Base-by-base conservation (phyloP, 2,329 filamentous ascomycete species). In the Coniochaeta ligniaria region DNA sequence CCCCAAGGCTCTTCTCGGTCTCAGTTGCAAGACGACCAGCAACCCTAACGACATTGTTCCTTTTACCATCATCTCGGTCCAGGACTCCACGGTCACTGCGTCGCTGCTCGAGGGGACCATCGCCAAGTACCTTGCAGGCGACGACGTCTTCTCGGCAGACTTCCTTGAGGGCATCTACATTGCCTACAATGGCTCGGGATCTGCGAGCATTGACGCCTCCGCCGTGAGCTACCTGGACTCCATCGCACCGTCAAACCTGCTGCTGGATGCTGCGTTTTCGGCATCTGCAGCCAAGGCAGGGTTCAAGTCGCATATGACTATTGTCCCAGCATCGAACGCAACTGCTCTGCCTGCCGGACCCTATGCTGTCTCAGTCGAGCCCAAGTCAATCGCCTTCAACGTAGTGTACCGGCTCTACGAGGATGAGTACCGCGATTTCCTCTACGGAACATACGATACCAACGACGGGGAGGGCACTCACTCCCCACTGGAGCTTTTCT, bases 121-220 rank as follows among this genome's bases (percentile, higher is more conserved):
- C 26, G 61, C 65, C 0, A 68, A 66, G 20, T 77, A 74, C 57
- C 26, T 70, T 1, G 65, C 64, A 3, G 65, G 62, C 20, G 74
- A 76, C 59, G 74, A 76, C 64, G 73, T 75, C 31, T 75, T 72
- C 35, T 70, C 64, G 8, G 50, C 68, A 41, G 71, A 74, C 57
- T 76, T 75, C 57, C 63, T 76, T 6, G 68, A 70, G 35, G 68
- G 69, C 12, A 20, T 75, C 12, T 73, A 71, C 58, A 58, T 73
- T 55, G 63, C 67, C 24, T 68, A 67, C 6, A 71, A 70, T 2
- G 63, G 66, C 8, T 65, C 64, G 8, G 62, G 63, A 20, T 58
- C 69, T 7, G 62, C 61, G 8, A 61, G 67, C 6, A 68, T 69
- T 11, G 65, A 67, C 59, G 38, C 59, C 1, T 65, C 64, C 33